A percentile compares a stretch with the other conserved stretches of the same genome.
These are phyloP conservation scores for Globisporangium orthogonon DNA, from an alignment of 352 stramenopile genomes.

Conservation along the genomic window DNA sequence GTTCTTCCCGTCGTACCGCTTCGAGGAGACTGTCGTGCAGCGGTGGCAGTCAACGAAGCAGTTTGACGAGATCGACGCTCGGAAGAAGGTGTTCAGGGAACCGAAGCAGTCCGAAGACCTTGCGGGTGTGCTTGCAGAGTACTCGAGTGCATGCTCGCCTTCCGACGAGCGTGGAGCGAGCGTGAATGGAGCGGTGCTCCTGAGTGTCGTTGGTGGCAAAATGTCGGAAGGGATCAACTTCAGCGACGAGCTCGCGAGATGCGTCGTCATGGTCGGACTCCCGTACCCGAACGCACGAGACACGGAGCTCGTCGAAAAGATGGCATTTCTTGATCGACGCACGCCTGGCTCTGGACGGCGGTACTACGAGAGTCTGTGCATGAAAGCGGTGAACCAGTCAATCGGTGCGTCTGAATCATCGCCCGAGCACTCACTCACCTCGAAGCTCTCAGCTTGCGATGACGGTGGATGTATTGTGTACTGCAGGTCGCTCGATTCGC, in stretches of 20 bases:
- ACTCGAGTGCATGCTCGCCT: slow-evolving; percentile 58
- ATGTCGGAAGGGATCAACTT: slow-evolving; percentile 99
- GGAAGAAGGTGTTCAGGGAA: slow-evolving; percentile 93
- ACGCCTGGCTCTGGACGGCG: slow-evolving; percentile 59
- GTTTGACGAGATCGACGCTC: slow-evolving; percentile 77
- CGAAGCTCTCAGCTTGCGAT: not conserved
- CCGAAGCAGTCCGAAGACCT: slow-evolving; percentile 92
- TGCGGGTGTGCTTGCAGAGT: slow-evolving; percentile 81
- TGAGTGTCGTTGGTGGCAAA: slow-evolving; percentile 98
- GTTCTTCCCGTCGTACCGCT: slow-evolving; percentile 97
- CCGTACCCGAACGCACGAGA: slow-evolving; percentile 97
- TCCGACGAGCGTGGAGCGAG: not conserved
- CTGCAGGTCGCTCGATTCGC: slow-evolving; percentile 90
- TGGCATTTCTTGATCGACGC: slow-evolving; percentile 88
- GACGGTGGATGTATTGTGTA: not conserved
- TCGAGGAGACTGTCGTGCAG: slow-evolving; percentile 87
- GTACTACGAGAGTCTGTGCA: slow-evolving; percentile 98
- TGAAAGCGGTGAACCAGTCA: slow-evolving; percentile 99
- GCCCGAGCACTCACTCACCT: too few species aligned
- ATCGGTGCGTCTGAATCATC: slow-evolving; percentile 72
- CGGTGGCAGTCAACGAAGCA: slow-evolving; percentile 84
- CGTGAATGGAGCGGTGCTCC: slow-evolving; percentile 71
- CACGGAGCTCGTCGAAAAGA: slow-evolving; percentile 96
- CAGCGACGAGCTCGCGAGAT: slow-evolving; percentile 94
- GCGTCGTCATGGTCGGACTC: slow-evolving; percentile 97